A percentile compares a stretch with the other conserved stretches of the same genome.
These are phyloP conservation scores for Metschnikowia peoriensis DNA, from an alignment of 805 yeast species.

Conservation along the genomic window DNA sequence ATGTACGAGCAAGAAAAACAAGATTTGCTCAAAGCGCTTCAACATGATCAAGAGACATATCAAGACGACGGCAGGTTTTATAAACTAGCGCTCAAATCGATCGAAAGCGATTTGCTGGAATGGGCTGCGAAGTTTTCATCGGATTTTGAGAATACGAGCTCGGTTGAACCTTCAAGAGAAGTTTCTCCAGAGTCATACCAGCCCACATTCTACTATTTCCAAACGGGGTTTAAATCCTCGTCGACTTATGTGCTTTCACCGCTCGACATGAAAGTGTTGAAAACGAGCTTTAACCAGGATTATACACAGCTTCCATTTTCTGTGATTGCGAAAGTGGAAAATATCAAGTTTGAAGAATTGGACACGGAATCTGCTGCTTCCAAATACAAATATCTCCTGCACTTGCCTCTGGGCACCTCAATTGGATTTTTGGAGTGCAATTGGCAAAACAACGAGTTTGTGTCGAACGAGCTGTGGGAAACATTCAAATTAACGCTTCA, in stretches of 20 bases:
- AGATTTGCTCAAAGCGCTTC: slow-evolving; percentile 48
- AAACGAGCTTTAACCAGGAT: slow-evolving; percentile 52
- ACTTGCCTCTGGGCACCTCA: slow-evolving; percentile 82
- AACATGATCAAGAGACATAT: slow-evolving; percentile 59
- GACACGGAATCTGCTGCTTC: slow-evolving; percentile 57
- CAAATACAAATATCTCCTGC: slow-evolving; percentile 71
- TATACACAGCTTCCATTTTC: slow-evolving; percentile 69
- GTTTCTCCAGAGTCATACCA: slow-evolving; percentile 25
- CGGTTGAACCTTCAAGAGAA: slow-evolving; percentile 22
- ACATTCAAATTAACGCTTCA: slow-evolving; percentile 53
- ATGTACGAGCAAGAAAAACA: slow-evolving; percentile 61
- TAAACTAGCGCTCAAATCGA: slow-evolving; percentile 53
- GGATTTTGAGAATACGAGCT: not conserved
- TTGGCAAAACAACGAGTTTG: slow-evolving; percentile 52
- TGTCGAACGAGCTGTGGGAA: slow-evolving; percentile 36
- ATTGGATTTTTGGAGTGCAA: slow-evolving; percentile 82
- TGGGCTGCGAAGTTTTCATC: slow-evolving; percentile 33
- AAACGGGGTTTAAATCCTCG: slow-evolving; percentile 65
- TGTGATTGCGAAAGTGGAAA: slow-evolving; percentile 62
- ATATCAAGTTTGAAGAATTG: slow-evolving; percentile 62
- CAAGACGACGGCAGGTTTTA: slow-evolving; percentile 58
- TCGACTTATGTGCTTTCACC: slow-evolving; percentile 70
- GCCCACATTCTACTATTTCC: slow-evolving; percentile 63
- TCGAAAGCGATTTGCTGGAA: slow-evolving; percentile 44
- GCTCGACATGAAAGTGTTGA: slow-evolving; percentile 74